phyloP scores from a whole-genome alignment of 1,139 yeast species.

The Candida freyschussii region DNA sequence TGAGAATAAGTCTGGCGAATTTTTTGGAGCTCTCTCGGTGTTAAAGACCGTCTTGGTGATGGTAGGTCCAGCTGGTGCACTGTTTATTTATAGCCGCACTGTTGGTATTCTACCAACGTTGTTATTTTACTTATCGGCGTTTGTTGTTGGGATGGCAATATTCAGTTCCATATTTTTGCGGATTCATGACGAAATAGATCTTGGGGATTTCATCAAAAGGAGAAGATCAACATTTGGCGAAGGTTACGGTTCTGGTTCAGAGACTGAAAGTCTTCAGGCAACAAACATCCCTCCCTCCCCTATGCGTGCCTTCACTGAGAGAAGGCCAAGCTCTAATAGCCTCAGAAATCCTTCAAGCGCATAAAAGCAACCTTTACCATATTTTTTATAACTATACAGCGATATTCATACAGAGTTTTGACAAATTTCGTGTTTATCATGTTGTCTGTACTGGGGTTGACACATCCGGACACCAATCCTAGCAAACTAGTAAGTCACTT shows the following conservation, averaged over 20 bases:
- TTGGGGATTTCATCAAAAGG: slow-evolving; percentile 6
- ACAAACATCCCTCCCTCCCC: too few relatives aligned
- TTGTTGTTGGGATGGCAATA: slow-evolving; percentile 14
- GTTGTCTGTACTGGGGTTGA: too few relatives aligned
- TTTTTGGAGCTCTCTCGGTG: slow-evolving; percentile 44
- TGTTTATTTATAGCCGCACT: slow-evolving; percentile 34
- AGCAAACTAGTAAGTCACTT: not conserved
- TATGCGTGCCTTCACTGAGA: too few relatives aligned
- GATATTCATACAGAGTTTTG: too few relatives aligned
- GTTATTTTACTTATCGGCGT: slow-evolving; percentile 22
- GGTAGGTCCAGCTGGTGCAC: slow-evolving; percentile 32
- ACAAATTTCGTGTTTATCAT: too few relatives aligned
- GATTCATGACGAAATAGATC: slow-evolving; percentile 12
- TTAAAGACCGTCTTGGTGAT: slow-evolving; percentile 34
- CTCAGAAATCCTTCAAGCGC: too few relatives aligned
- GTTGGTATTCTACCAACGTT: slow-evolving; percentile 25
- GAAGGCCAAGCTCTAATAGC: too few relatives aligned
- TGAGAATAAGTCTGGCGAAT: slow-evolving; percentile 41
- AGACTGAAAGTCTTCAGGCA: too few relatives aligned
- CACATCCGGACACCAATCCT: too few relatives aligned
- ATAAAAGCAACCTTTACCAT: too few relatives aligned
- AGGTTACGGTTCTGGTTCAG: too few relatives aligned
- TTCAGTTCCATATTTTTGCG: slow-evolving; percentile 10
- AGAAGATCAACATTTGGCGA: slow-evolving; percentile 1
- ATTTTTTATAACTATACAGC: too few relatives aligned